Evolutionary conservation across 2,329 filamentous ascomycete species (phyloP).

Genomic region (Phaeosphaeriaceae sp.): DNA sequence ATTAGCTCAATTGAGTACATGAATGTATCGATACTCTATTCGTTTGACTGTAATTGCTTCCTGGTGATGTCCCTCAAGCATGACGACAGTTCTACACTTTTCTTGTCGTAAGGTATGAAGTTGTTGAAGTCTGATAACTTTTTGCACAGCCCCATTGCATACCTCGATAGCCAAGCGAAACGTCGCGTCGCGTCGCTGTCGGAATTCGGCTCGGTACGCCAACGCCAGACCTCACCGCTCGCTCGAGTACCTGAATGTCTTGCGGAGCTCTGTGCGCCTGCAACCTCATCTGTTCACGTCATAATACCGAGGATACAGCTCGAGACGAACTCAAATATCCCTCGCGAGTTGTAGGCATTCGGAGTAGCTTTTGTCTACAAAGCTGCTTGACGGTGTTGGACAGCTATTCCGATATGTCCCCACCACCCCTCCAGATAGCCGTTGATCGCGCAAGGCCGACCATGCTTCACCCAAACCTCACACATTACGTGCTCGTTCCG

Average conservation of each 20-base stretch:
- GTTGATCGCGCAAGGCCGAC: background rate
- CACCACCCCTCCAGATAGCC: constrained; percentile 19
- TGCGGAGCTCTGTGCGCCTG: constrained; percentile 9
- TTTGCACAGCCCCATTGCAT: constrained; percentile 16
- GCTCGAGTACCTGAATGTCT: constrained; percentile 30
- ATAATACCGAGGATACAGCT: background rate
- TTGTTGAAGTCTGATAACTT: background rate
- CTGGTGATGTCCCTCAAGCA: background rate
- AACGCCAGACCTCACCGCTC: constrained; percentile 16
- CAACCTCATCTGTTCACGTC: constrained; percentile 1
- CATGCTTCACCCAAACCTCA: background rate
- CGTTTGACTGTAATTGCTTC: background rate
- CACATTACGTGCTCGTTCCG: constrained; percentile 7
- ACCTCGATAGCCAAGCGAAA: constrained; percentile 16
- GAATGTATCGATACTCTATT: background rate
- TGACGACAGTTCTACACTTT: background rate
- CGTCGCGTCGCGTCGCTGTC: constrained; percentile 9
- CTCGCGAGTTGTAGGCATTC: constrained; percentile 3
- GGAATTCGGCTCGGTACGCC: constrained; percentile 4
- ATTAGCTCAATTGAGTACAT: constrained; percentile 1
- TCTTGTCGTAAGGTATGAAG: background rate
- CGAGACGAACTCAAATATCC: background rate
- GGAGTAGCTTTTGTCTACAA: constrained; percentile 15
- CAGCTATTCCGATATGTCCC: constrained; percentile 11
- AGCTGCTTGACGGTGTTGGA: constrained; percentile 12